phyloP scores from a whole-genome alignment of 805 yeast genomes.

The Yamadazyma ubonensis region DNA sequence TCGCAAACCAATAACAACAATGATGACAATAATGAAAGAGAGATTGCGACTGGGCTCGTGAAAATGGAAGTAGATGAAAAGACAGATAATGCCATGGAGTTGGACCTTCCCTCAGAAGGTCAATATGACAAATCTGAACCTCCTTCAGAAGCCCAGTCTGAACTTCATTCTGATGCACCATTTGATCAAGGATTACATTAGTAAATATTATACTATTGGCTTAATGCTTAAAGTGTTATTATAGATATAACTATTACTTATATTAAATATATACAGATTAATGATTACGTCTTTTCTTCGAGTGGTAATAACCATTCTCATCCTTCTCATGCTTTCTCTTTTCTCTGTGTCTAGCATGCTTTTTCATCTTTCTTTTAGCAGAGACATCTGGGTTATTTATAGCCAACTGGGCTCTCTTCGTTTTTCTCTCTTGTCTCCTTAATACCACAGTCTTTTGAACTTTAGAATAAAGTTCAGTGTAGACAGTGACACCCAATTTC shows the following conservation, averaged over 20 bases:
- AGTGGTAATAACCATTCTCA: conserved; percentile 70
- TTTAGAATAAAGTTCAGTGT: conserved; percentile 55
- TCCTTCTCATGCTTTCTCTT: conserved; percentile 75
- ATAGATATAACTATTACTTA: too few species aligned
- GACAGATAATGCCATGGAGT: not conserved
- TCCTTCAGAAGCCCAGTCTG: conserved; percentile 10
- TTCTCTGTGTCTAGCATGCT: conserved; percentile 73
- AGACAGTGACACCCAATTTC: conserved; percentile 70
- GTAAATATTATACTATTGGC: not conserved
- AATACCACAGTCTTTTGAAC: conserved; percentile 61
- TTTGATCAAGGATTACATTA: not conserved
- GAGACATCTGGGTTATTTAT: conserved; percentile 76
- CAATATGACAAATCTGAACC: conserved; percentile 9
- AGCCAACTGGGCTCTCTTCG: conserved; percentile 72
- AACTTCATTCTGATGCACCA: conserved; percentile 13
- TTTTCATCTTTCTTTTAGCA: conserved; percentile 74
- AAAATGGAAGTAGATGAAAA: conserved; percentile 6
- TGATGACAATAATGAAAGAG: conserved; percentile 1
- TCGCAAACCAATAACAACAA: conserved; percentile 9
- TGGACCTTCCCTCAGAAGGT: conserved; percentile 7
- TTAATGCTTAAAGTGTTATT: too few species aligned
- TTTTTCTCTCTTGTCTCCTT: conserved; percentile 73
- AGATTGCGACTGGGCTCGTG: conserved; percentile 1
- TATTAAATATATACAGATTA: not conserved
- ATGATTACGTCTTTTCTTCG: conserved; percentile 47